These are phyloP conservation scores for Coniochaeta sp. DNA, from an alignment of 2,329 filamentous ascomycete genomes.

Conservation along the genomic window DNA sequence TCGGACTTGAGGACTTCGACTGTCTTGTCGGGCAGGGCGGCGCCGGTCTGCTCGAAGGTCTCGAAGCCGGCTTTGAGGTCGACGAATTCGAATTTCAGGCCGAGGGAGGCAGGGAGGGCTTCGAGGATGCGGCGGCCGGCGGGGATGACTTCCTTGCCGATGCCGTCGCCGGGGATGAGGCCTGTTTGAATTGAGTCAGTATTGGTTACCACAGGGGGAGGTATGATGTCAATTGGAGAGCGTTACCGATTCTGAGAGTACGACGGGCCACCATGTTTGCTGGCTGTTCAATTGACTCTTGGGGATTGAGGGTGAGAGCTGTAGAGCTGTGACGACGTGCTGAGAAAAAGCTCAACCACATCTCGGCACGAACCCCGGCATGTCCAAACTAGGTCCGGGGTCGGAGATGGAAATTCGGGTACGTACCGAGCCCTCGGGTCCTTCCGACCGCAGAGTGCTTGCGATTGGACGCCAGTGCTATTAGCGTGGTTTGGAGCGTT, in stretches of 20 bases:
- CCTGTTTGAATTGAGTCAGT: conserved; percentile 42
- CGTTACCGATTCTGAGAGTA: conserved; percentile 60
- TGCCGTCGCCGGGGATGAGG: conserved; percentile 96
- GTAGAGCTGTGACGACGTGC: no score
- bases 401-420: background rate
- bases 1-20: conserved; percentile 82
- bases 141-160: conserved; percentile 97
- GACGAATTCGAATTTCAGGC: conserved; percentile 89
- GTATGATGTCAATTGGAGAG: background rate
- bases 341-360: background rate
- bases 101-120: conserved; percentile 82
- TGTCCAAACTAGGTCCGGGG: background rate
- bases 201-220: background rate
- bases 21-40: conserved; percentile 82
- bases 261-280: conserved; percentile 53
- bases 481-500: no score
- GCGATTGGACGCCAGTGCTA: no score
- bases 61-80: conserved; percentile 91
- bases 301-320: background rate
- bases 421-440: conserved; percentile 2
- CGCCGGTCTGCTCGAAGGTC: conserved; percentile 84
- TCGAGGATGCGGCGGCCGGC: conserved; percentile 88
- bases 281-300: conserved; percentile 23
- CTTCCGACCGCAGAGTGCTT: no score
- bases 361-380: background rate